Evolutionary conservation across 139 green algal genomes (phyloP).

Genomic region (Trebouxia sp.): DNA sequence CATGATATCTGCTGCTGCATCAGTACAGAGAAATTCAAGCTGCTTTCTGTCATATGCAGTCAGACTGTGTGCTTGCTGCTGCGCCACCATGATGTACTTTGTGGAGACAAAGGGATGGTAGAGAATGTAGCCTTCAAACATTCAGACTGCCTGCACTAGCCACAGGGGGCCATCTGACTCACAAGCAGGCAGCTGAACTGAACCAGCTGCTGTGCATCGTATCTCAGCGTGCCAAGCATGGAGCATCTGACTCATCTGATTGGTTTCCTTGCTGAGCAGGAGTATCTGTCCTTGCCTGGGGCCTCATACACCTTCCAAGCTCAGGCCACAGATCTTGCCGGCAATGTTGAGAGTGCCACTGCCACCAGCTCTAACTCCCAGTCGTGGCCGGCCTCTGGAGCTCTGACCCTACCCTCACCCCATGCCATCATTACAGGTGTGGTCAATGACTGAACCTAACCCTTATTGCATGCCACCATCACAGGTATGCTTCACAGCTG

Average conservation of each 20-base stretch:
- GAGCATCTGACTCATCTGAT: not conserved
- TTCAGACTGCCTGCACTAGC: no score
- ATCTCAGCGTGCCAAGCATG: not conserved
- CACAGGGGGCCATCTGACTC: not conserved
- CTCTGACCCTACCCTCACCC: not conserved
- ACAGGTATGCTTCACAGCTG: not conserved
- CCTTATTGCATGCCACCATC: not conserved
- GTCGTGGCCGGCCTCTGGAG: not conserved
- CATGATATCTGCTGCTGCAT: no score
- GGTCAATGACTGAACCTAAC: not conserved
- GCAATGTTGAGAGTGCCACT: conserved; percentile 41
- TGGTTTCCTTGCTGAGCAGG: conserved; percentile 6
- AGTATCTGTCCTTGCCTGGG: conserved; percentile 27
- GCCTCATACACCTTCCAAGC: conserved; percentile 32
- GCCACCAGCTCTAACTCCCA: not conserved
- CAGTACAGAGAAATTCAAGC: no score
- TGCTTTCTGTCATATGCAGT: no score
- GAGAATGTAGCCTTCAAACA: not conserved
- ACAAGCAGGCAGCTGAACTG: not conserved
- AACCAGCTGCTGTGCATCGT: not conserved
- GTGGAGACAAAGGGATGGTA: not conserved
- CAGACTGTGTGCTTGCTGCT: no score
- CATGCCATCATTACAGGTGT: conserved; percentile 1
- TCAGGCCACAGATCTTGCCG: conserved; percentile 43
- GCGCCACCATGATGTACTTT: no score